Percentiles rank a stretch among this genome's conserved stretches.
Evolutionary conservation across 352 stramenopile species (phyloP).

Genomic region (Elongisporangium senticosum): DNA sequence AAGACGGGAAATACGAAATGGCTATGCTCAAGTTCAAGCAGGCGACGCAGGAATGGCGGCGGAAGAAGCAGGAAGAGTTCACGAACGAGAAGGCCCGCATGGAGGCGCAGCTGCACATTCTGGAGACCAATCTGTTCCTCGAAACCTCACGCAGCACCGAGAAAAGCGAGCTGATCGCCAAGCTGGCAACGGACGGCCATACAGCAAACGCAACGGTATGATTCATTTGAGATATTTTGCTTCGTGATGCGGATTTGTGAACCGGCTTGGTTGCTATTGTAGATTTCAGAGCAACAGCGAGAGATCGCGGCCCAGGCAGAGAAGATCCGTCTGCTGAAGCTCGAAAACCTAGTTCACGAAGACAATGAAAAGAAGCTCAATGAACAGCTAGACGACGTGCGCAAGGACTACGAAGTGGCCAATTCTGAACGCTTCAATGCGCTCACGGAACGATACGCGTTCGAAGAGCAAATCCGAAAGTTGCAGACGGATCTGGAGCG

Average conservation of each 20-base stretch:
- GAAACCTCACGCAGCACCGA: constrained; percentile 30
- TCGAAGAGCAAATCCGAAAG: constrained; percentile 65
- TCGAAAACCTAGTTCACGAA: constrained; percentile 71
- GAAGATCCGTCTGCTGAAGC: constrained; percentile 46
- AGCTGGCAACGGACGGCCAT: constrained; percentile 34
- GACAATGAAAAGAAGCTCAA: constrained; percentile 60
- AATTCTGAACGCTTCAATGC: constrained; percentile 65
- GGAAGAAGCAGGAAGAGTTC: constrained; percentile 46
- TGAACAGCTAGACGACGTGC: constrained; percentile 44
- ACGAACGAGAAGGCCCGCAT: constrained; percentile 29
- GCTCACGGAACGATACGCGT: constrained; percentile 41
- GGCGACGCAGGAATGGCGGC: constrained; percentile 44
- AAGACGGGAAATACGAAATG: constrained; percentile 81
- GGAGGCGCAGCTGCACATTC: constrained; percentile 20
- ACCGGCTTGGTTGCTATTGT: neutral
- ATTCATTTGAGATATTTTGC: neutral
- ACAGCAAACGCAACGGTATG: constrained; percentile 28
- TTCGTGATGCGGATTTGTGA: neutral
- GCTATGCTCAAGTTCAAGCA: constrained; percentile 85
- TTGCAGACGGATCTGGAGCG: constrained; percentile 43
- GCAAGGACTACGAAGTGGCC: constrained; percentile 57
- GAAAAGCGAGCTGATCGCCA: constrained; percentile 46
- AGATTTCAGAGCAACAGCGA: constrained; percentile 39
- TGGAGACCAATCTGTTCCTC: constrained; percentile 23
- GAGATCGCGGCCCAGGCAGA: constrained; percentile 27